phyloP scores from a whole-genome alignment of 768 basidiomycete species.

The Tremella mesenterica region DNA sequence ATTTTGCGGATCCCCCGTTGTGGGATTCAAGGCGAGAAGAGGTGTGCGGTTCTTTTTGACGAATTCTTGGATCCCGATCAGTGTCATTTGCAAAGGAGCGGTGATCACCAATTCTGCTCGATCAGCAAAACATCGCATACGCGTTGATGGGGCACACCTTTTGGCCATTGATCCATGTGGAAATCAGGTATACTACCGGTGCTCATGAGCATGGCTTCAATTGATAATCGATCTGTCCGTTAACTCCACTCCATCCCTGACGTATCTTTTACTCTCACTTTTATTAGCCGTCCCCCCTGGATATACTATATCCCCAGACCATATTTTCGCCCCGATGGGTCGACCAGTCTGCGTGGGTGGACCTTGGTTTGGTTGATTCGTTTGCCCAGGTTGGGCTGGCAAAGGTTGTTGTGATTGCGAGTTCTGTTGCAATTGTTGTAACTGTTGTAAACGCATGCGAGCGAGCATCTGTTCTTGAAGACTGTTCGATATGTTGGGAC shows the following conservation, averaged over 20 bases:
- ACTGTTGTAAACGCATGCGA: conserved; percentile 2
- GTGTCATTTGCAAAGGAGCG: not conserved
- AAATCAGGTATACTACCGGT: not conserved
- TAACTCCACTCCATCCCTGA: not conserved
- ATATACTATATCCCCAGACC: conserved; percentile 1
- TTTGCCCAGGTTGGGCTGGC: not conserved
- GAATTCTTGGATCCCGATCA: not conserved
- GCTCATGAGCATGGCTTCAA: not conserved
- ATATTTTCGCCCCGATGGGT: conserved; percentile 1
- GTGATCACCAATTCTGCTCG: not conserved
- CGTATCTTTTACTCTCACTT: not conserved
- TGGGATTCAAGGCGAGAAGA: not conserved
- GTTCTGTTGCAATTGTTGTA: conserved; percentile 2
- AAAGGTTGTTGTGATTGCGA: not conserved
- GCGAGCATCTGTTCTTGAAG: conserved; percentile 13
- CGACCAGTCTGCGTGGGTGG: not conserved
- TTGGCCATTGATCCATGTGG: conserved; percentile 3
- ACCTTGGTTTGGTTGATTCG: not conserved
- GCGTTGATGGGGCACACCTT: not conserved
- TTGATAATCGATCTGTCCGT: not conserved
- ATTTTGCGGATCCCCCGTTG: not conserved
- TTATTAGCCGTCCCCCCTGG: not conserved
- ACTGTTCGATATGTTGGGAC: not conserved
- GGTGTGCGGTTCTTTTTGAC: conserved; percentile 1
- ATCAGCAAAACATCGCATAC: not conserved